Evolutionary conservation across 306 rosid species (phyloP), one percentile per base, ranked within the genome.

Genomic region (Mucuna pruriens): DNA sequence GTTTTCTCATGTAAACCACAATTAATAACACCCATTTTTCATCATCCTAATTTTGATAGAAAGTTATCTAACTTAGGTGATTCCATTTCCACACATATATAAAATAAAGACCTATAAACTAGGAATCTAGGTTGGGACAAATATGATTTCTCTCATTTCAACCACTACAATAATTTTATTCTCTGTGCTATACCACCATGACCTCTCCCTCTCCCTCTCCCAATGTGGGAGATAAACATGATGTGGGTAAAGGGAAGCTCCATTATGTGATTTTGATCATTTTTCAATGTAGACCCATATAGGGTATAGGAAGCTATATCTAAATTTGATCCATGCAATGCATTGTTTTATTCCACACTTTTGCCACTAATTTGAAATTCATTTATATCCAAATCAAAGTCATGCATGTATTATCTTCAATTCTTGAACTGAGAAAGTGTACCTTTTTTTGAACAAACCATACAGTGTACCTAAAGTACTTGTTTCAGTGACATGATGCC

Each of bases 401-500:
- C 4, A 54, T 54, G 61, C n/a, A n/a, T n/a, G n/a, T n/a, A n/a
- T n/a, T 9, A 5, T 26, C 4, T 26, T 60, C 7, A 13, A 31
- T 61, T 51, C 51, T 64, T 19, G 9, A 63, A 74, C 10, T 51
- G 61, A 74, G 10, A 61, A 62, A 60, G 17, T 57, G 7, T 22
- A 57, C 0, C 5, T 52, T 52, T 17, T 54, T 0, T 7, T 51
- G 2, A 16, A 29, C 9, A 10, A 58, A 23, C 9, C 20, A 13
- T 10, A 58, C 65, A 72, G 2, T 73, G 80, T 65, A 65, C 62
- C 76, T 2, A 29, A 65, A 51, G 80, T 81, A 81, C 80, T 74
- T 74, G 62, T 54, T 66, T 36, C 40, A 13, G 76, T 74, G 80
- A 57, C 40, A n/a, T 31, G 36, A 54, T 81, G 80, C 62, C 45